A percentile compares a stretch with the other conserved stretches of the same genome.
Evolutionary conservation across 2,329 filamentous ascomycete species (phyloP).

Genomic region (Xylariaceae sp.): DNA sequence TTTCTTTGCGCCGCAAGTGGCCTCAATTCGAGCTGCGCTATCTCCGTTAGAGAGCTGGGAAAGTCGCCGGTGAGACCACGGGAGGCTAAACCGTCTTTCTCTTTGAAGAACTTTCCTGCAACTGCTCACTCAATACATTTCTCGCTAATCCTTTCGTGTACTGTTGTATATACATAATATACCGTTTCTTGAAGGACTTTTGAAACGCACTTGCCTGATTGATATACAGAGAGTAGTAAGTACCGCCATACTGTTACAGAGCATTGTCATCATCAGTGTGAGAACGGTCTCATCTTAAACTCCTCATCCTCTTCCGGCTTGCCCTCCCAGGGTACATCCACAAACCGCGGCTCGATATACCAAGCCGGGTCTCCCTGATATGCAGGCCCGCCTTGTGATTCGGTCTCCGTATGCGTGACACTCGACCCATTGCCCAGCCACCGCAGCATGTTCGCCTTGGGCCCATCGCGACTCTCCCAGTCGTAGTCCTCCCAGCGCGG

Average conservation of each 20-base stretch:
- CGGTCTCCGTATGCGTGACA: conserved; percentile 31
- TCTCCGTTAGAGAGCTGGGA: too few species aligned
- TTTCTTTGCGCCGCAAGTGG: too few species aligned
- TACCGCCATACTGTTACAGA: too few species aligned
- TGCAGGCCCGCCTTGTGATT: conserved; percentile 16
- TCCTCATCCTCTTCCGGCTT: conserved; percentile 26
- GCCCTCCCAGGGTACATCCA: conserved; percentile 21
- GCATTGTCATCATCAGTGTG: conserved; percentile 24
- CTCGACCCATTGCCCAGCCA: conserved; percentile 42
- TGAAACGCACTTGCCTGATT: too few species aligned
- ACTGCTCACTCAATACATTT: too few species aligned
- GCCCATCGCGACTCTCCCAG: conserved; percentile 28
- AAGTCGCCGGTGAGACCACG: too few species aligned
- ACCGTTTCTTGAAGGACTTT: too few species aligned
- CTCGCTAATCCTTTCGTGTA: too few species aligned
- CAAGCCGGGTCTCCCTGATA: conserved; percentile 29
- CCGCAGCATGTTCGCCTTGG: conserved; percentile 30
- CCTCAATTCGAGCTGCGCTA: too few species aligned
- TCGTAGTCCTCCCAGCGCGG: conserved; percentile 44
- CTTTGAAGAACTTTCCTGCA: too few species aligned
- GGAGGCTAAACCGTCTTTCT: too few species aligned
- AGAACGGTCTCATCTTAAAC: conserved; percentile 29
- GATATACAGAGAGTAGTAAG: not conserved
- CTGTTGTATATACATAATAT: too few species aligned
- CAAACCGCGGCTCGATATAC: conserved; percentile 28